Evolutionary conservation across 2,329 filamentous ascomycete genomes (phyloP).

Genomic region (Dactylellina cionopaga): DNA sequence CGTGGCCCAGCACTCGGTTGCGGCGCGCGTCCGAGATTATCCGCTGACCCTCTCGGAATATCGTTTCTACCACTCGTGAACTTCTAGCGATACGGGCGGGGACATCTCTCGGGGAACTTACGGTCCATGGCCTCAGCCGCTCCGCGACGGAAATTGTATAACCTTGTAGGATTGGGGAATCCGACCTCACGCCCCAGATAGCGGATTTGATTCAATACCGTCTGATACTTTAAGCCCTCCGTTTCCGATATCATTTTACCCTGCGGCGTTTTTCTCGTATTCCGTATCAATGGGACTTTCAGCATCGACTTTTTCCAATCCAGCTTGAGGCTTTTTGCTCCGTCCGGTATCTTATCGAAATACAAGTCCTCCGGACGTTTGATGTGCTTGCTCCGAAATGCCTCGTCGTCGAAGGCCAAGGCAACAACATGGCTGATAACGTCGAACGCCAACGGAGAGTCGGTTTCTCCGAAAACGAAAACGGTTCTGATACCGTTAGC

Average conservation of each 20-base stretch:
- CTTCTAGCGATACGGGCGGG: background rate
- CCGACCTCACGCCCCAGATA: slow-evolving; percentile 4
- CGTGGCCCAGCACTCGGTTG: slow-evolving; percentile 5
- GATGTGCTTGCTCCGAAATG: slow-evolving; percentile 5
- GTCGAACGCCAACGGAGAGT: too few species aligned
- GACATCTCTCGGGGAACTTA: background rate
- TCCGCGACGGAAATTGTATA: slow-evolving; percentile 9
- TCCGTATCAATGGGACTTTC: slow-evolving; percentile 8
- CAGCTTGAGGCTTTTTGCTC: background rate
- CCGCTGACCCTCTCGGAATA: background rate
- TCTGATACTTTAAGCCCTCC: background rate
- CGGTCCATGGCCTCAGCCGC: slow-evolving; percentile 9
- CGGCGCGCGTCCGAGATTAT: background rate
- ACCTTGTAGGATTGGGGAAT: slow-evolving; percentile 1
- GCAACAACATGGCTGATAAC: slow-evolving; percentile 7
- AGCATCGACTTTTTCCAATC: slow-evolving; percentile 15
- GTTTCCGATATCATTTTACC: background rate
- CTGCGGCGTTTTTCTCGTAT: background rate
- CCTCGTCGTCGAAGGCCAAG: slow-evolving; percentile 7
- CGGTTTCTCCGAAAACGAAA: too few species aligned
- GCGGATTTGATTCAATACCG: background rate
- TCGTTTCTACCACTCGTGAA: slow-evolving; percentile 1
- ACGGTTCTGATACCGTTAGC: too few species aligned
- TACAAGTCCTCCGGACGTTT: background rate
- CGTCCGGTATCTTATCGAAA: slow-evolving; percentile 1